Conservation (phyloP, 441 rosid genomes). For the Pelargonium fulgidum region DNA sequence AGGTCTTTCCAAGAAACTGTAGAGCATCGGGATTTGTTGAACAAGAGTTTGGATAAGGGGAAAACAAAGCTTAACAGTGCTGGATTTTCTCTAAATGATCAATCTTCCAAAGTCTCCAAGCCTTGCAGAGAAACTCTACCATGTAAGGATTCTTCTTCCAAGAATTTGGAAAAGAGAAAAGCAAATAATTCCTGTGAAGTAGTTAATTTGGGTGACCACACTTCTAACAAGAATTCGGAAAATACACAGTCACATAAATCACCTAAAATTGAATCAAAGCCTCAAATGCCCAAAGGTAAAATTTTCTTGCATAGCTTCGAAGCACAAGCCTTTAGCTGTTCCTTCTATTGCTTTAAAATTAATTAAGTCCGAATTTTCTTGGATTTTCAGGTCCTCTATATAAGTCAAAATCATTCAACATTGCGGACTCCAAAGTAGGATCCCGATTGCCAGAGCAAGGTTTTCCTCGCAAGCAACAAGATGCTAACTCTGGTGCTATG, state of each 20-base stretch:
- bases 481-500: background rate
- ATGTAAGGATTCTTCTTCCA: background rate
- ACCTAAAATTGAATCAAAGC: conserved; percentile 10
- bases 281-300: conserved; percentile 15
- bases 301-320: conserved; percentile 8
- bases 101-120: conserved; percentile 3
- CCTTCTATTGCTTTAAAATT: background rate
- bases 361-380: conserved; percentile 4
- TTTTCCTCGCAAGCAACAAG: conserved; percentile 2
- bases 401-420: conserved; percentile 26
- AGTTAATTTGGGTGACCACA: conserved; percentile 6
- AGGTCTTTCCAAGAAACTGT: conserved; percentile 13
- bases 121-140: background rate
- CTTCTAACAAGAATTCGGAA: background rate
- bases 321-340: conserved; percentile 7
- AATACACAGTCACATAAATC: conserved; percentile 5
- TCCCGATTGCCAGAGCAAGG: conserved; percentile 14
- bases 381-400: conserved; percentile 21
- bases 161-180: background rate
- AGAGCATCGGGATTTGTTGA: background rate
- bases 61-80: conserved; percentile 4
- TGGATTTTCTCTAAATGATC: background rate
- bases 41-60: conserved; percentile 10
- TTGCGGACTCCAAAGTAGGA: conserved; percentile 4
- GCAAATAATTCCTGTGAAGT: background rate